phyloP scores from a whole-genome alignment of 148 eudicot species.

The Rhododendron williamsianum region DNA sequence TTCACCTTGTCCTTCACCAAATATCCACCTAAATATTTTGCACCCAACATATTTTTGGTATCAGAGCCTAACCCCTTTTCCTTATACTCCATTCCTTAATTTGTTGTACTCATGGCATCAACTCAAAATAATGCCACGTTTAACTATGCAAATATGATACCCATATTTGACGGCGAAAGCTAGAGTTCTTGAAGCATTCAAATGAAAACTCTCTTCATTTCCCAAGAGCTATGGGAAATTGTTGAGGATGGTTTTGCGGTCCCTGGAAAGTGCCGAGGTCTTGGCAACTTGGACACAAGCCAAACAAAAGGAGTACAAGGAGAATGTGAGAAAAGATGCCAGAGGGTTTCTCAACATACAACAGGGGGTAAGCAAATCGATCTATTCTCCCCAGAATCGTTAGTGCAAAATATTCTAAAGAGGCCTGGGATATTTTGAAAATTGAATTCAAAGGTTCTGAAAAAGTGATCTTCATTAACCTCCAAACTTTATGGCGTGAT shows the following conservation, averaged over 20 bases:
- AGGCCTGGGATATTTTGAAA: neutral
- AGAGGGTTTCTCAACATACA: neutral
- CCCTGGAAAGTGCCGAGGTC: neutral
- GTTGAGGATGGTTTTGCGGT: neutral
- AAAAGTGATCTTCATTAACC: neutral
- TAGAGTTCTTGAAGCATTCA: neutral
- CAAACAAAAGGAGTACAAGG: neutral
- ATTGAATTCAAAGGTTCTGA: neutral
- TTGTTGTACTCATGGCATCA: neutral
- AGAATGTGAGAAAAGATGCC: neutral
- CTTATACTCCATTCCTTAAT: neutral
- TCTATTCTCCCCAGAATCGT: neutral
- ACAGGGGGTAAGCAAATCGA: neutral
- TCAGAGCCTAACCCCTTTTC: fast-evolving
- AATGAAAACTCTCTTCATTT: neutral
- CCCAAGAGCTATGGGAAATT: neutral
- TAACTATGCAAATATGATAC: neutral
- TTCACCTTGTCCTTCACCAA: no score
- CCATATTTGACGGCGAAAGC: neutral
- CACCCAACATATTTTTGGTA: no score
- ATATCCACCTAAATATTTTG: no score
- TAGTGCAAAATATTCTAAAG: neutral
- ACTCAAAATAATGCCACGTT: neutral
- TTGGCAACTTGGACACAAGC: neutral
- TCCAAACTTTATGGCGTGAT: neutral